phyloP scores from a whole-genome alignment of 1,284 basidiomycete species.

The Tilletia caries region DNA sequence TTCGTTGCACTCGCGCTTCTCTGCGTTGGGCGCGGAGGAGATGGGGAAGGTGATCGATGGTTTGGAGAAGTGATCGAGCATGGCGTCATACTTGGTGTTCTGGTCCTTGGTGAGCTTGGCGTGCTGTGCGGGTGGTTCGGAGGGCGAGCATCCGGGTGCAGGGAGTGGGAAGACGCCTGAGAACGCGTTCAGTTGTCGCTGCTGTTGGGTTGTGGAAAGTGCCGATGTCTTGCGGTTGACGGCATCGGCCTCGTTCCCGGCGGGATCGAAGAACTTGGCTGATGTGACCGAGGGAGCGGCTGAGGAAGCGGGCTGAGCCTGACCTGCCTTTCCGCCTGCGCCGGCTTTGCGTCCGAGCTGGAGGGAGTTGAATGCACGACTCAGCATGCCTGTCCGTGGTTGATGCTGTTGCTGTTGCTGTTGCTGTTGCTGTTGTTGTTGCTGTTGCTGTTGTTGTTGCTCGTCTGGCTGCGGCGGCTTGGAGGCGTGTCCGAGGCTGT shows the following conservation, averaged over 20 bases:
- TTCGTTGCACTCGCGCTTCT: conserved; percentile 39
- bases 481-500: not conserved
- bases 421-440: not conserved
- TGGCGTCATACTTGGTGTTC: conserved; percentile 33
- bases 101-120: conserved; percentile 34
- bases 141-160: conserved; percentile 31
- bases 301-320: not conserved
- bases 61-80: conserved; percentile 36
- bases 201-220: not conserved
- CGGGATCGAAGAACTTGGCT: conserved; percentile 1
- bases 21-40: conserved; percentile 23
- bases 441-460: not conserved
- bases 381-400: conserved; percentile 2
- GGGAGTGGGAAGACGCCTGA: conserved; percentile 36
- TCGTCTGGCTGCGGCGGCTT: not conserved
- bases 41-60: conserved; percentile 31
- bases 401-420: conserved; percentile 10
- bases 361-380: conserved; percentile 9
- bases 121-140: conserved; percentile 17
- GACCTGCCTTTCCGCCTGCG: not conserved
- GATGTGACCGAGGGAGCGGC: conserved; percentile 1
- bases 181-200: conserved; percentile 18
- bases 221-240: not conserved
- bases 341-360: not conserved
- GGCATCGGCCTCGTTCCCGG: not conserved